A percentile compares a stretch with the other conserved stretches of the same genome.
Conservation (phyloP, 495 filamentous ascomycete species). For the Trichoderma gamsii region DNA sequence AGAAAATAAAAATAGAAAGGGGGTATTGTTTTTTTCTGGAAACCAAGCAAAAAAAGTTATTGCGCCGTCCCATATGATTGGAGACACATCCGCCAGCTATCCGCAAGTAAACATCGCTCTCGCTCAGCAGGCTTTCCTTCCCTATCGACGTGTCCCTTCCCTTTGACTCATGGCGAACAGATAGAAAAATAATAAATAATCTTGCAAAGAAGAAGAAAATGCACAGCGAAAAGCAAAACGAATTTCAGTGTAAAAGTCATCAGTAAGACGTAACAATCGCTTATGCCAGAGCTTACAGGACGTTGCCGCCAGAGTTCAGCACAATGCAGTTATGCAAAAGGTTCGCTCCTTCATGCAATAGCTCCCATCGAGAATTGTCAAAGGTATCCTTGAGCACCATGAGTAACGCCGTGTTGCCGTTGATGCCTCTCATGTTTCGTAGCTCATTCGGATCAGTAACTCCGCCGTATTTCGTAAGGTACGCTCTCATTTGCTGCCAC, state of each 20-base stretch:
- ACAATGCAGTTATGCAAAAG: slow-evolving; percentile 73
- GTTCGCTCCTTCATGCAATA: slow-evolving; percentile 77
- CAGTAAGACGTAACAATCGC: not conserved
- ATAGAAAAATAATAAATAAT: not conserved
- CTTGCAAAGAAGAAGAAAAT: not conserved
- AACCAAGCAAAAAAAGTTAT: not conserved
- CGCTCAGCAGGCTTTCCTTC: not conserved
- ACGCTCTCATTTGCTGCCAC: slow-evolving; percentile 71
- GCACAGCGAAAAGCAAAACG: not conserved
- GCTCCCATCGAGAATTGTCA: slow-evolving; percentile 78
- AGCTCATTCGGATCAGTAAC: slow-evolving; percentile 79
- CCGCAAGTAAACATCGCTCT: not conserved
- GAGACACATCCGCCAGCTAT: slow-evolving; percentile 5
- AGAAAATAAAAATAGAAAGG: not conserved
- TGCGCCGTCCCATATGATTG: slow-evolving; percentile 11
- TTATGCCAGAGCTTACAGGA: slow-evolving; percentile 13
- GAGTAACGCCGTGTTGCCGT: slow-evolving; percentile 75
- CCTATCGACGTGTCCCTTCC: not conserved
- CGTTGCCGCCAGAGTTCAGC: slow-evolving; percentile 37
- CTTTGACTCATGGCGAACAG: not conserved
- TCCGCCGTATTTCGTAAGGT: slow-evolving; percentile 64
- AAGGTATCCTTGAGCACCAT: slow-evolving; percentile 79
- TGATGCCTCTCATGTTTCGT: slow-evolving; percentile 66
- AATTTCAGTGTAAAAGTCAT: not conserved
- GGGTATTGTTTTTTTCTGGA: not conserved